Conservation (phyloP, 306 rosid genomes). For the Castanea mollissima region DNA sequence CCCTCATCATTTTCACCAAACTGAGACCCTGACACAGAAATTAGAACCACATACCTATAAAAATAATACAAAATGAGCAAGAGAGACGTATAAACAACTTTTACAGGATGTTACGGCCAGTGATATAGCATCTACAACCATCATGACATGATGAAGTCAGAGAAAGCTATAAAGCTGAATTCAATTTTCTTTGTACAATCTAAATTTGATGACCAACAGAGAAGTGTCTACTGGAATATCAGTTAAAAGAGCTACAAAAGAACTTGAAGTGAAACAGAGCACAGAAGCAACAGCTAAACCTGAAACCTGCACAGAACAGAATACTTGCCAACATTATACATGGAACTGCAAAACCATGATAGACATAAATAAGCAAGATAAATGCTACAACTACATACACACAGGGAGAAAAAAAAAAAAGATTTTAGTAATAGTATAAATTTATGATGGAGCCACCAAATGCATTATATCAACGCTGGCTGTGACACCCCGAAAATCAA, state of each 20-base stretch:
- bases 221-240: slow-evolving; percentile 67
- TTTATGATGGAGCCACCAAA: background rate
- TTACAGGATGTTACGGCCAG: slow-evolving; percentile 44
- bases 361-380: background rate
- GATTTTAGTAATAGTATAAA: background rate
- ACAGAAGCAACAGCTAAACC: slow-evolving; percentile 78
- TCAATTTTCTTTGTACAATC: slow-evolving; percentile 7
- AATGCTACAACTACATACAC: background rate
- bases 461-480: background rate
- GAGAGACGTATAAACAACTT: slow-evolving; percentile 50
- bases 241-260: slow-evolving; percentile 72
- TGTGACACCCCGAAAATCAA: background rate
- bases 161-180: slow-evolving; percentile 18
- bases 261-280: slow-evolving; percentile 73
- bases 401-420: background rate
- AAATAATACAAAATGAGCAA: slow-evolving; percentile 66
- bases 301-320: slow-evolving; percentile 66
- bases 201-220: background rate
- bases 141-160: slow-evolving; percentile 19
- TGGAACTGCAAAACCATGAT: background rate
- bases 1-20: slow-evolving; percentile 2
- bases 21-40: slow-evolving; percentile 7
- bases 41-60: slow-evolving; percentile 60
- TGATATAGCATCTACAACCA: slow-evolving; percentile 68
- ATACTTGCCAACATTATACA: slow-evolving; percentile 11